phyloP scores from a whole-genome alignment of 2,329 filamentous ascomycete genomes.

The Clathrospora elynae region DNA sequence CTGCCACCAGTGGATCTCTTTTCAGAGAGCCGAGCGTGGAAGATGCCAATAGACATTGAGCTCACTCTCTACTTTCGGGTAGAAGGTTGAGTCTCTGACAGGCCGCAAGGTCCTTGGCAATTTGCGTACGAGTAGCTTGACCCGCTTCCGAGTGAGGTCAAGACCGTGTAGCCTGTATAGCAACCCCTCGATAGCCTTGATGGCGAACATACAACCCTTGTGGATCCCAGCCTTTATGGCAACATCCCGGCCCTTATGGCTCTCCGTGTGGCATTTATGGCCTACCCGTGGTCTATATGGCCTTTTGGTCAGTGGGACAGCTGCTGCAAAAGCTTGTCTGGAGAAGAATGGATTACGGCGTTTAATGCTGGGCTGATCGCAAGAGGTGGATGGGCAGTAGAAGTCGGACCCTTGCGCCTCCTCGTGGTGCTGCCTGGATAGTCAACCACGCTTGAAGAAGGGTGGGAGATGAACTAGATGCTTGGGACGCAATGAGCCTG shows the following conservation, averaged over 20 bases:
- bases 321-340: slow-evolving; percentile 21
- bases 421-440: slow-evolving; percentile 46
- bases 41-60: slow-evolving; percentile 39
- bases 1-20: slow-evolving; percentile 29
- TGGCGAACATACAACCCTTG: too few relatives aligned
- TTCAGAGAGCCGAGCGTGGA: slow-evolving; percentile 29
- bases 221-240: too few relatives aligned
- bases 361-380: slow-evolving; percentile 27
- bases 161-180: background rate
- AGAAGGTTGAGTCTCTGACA: slow-evolving; percentile 24
- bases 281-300: background rate
- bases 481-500: slow-evolving; percentile 35
- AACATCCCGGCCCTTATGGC: too few relatives aligned
- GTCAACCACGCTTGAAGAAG: slow-evolving; percentile 17
- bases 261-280: background rate
- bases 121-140: slow-evolving; percentile 26
- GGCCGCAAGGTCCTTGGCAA: slow-evolving; percentile 37
- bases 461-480: slow-evolving; percentile 42
- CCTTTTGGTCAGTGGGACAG: slow-evolving; percentile 14
- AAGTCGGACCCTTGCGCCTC: slow-evolving; percentile 48
- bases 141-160: too few relatives aligned
- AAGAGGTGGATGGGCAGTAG: slow-evolving; percentile 43
- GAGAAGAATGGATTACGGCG: slow-evolving; percentile 29
- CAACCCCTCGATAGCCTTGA: background rate
- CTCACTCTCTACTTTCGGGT: slow-evolving; percentile 6